These are phyloP conservation scores for Leccinum sublutescens DNA, from an alignment of 768 basidiomycete genomes.

Conservation along the genomic window DNA sequence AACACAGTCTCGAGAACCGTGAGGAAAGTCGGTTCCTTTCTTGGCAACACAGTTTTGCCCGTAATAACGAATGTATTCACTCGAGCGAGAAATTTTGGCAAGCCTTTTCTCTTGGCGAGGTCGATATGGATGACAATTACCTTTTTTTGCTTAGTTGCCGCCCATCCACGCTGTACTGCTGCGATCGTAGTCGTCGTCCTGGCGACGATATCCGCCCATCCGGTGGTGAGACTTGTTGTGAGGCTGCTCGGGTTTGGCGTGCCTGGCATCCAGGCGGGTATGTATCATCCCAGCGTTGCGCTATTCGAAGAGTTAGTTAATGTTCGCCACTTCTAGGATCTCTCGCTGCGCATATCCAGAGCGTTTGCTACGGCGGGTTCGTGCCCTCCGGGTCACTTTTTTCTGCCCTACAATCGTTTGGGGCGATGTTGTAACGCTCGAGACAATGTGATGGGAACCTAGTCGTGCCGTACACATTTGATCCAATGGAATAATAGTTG, in stretches of 20 bases:
- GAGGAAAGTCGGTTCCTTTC: not conserved
- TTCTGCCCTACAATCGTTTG: conserved; percentile 8
- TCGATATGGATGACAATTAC: not conserved
- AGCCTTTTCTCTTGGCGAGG: not conserved
- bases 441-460: not conserved
- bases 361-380: not conserved
- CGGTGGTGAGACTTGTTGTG: not conserved
- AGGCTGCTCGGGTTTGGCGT: not conserved
- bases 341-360: not conserved
- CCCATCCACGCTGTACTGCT: not conserved
- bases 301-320: not conserved
- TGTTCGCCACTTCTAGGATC: conserved; percentile 3
- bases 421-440: not conserved
- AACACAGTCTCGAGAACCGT: not conserved
- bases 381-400: conserved; percentile 3
- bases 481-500: not conserved
- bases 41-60: not conserved
- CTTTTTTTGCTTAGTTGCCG: not conserved
- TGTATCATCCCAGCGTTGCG: not conserved
- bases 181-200: not conserved
- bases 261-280: not conserved
- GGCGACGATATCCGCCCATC: not conserved
- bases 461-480: not conserved
- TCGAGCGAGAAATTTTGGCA: not conserved
- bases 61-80: not conserved